A percentile compares a stretch with the other conserved stretches of the same genome.
These are phyloP conservation scores for Diaporthe destruens DNA, from an alignment of 2,329 filamentous ascomycete genomes.

Conservation along the genomic window DNA sequence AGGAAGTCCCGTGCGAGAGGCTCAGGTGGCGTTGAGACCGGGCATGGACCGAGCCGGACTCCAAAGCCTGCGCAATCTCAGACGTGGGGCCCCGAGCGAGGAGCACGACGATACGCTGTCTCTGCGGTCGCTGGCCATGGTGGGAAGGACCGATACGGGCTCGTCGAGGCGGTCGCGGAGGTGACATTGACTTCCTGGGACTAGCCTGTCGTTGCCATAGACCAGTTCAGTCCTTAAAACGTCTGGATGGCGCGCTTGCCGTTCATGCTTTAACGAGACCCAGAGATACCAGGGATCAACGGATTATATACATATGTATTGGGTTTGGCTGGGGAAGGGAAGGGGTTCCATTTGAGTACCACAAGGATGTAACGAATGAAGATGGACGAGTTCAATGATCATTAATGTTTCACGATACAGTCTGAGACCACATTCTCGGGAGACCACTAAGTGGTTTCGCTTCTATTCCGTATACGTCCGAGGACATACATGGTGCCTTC, in stretches of 20 bases:
- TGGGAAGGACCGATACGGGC: slow-evolving; percentile 35
- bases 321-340: neutral
- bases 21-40: slow-evolving; percentile 29
- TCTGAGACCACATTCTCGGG: neutral
- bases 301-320: neutral
- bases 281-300: neutral
- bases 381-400: neutral
- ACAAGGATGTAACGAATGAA: neutral
- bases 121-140: slow-evolving; percentile 40
- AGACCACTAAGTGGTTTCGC: too few relatives aligned
- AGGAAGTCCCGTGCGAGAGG: slow-evolving; percentile 19
- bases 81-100: slow-evolving; percentile 35
- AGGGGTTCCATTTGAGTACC: neutral
- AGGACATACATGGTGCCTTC: too few relatives aligned
- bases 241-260: neutral
- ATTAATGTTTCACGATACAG: neutral
- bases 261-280: neutral
- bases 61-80: slow-evolving; percentile 37
- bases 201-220: too few relatives aligned
- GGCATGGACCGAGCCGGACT: slow-evolving; percentile 41
- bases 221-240: neutral
- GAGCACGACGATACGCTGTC: slow-evolving; percentile 39
- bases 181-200: neutral
- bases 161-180: slow-evolving; percentile 36
- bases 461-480: too few relatives aligned